Base-by-base conservation (phyloP, 2,329 filamentous ascomycete species). In the Fusarium burgessii region DNA sequence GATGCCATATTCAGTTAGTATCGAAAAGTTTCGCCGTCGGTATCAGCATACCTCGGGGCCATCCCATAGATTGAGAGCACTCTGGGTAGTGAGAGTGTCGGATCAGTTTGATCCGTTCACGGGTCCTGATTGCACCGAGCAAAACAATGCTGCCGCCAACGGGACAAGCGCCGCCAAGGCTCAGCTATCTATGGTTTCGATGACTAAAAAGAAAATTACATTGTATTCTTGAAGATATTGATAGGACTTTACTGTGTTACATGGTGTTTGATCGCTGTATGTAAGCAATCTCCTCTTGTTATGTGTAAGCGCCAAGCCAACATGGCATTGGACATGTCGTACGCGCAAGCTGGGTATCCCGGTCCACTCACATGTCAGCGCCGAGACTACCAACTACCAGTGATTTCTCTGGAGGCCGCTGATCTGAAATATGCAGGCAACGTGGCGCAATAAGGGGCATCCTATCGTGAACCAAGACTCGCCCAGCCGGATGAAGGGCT, bases 301-400 rank as follows among this genome's bases (percentile, higher is more conserved):
- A 7, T 33, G 25, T 35, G n/a, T 9, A 62, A 14, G 23, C 18
- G 62, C 62, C 61, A 59, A 66, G 62, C 3, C 25, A 15, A 32
- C 61, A 40, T 46, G 35, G 61, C 51, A 66, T 32, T 41, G n/a
- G 61, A 51, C 18, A 42, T 50, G 10, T 46, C 56, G 43, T 59
- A 66, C 51, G 45, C 43, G 61, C 62, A 66, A 66, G 29, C 52
- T 27, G 38, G 17, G 20, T 32, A n/a, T 36, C 18, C 35, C 10
- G 43, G 35, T 36, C 62, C 52, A 66, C 49, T 66, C 56, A 66
- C 57, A 50, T 47, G 33, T 23, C 23, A 66, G 61, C 45, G 62
- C 62, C 35, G n/a, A 66, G 62, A 27, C 13, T 29, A 4, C 18
- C 18, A 35, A 50, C 58, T 45, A 15, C 59, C 58, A 60, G 62